Evolutionary conservation across 2,329 filamentous ascomycete species (phyloP), one percentile per base, ranked within the genome.

Genomic region (Botrytis pseudocinerea): DNA sequence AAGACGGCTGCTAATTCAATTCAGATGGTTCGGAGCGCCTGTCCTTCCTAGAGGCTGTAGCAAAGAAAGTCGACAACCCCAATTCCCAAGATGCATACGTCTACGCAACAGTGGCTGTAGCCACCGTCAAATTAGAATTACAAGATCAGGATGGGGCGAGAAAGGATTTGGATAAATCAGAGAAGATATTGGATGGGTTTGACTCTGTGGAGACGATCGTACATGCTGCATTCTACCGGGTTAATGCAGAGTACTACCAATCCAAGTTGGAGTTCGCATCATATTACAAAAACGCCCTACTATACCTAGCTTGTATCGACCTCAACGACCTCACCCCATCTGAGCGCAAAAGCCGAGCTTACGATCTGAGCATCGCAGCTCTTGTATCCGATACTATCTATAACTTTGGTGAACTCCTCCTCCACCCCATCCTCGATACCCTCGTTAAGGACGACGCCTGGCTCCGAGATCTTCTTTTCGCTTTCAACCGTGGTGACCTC

Each of bases 321-420:
- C 85, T 98, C 76, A 87, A 90, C 74, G 88, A 92, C 72, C 87
- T 99, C 73, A 87, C 91, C 61, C 85, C 90, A 71, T 86, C 88
- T 71, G 95, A 99, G 82, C 92, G 93, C 79, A 91, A 91, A 82
- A 88, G 88, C 74, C 91, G 95, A 78, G 96, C 96, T 62, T 97
- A 97, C 84, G 94, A 98, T 82, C 91, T 99, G 75, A 93, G 93
- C 80, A 91, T 98, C 71, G 94, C 96, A 42, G 96, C 96, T 16
- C 88, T 99, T 14, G 93, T 98, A 57, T 98, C 95, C 69, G 93
- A 95, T 80, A 93, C 90, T 79, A 99, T 98, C 85, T 98, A 99
- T 89, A 99, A 99, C 86, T 99, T 99, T 79, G 96, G 96, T 82
- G 96, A 99, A 86, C 91, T 99, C n/a, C 90, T 99, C 46, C 89